phyloP scores from a whole-genome alignment of 495 filamentous ascomycete species.

The Glutinoglossum americanum region DNA sequence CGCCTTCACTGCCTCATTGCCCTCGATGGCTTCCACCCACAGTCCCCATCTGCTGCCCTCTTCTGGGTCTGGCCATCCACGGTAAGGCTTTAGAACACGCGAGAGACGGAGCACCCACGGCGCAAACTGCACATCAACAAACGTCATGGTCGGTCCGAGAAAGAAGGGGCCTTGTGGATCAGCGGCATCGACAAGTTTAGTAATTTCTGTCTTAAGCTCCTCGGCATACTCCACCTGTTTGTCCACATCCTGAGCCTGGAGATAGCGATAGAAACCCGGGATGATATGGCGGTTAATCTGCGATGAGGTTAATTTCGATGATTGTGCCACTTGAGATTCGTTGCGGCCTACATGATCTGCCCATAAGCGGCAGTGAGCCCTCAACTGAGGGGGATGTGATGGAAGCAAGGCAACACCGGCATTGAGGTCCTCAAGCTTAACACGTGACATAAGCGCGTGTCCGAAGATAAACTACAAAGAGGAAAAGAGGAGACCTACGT shows the following conservation, averaged over 20 bases:
- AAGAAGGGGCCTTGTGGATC: slow-evolving; percentile 60
- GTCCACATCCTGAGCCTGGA: slow-evolving; percentile 45
- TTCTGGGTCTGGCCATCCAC: slow-evolving; percentile 55
- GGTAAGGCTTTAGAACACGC: slow-evolving; percentile 56
- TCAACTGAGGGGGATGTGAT: slow-evolving; percentile 36
- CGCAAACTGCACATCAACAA: slow-evolving; percentile 74
- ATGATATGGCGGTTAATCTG: slow-evolving; percentile 71
- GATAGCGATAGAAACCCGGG: slow-evolving; percentile 57
- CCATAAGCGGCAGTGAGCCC: slow-evolving; percentile 71
- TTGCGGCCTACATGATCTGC: slow-evolving; percentile 48
- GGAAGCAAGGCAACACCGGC: slow-evolving; percentile 41
- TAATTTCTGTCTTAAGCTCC: slow-evolving; percentile 47
- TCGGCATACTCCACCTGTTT: slow-evolving; percentile 41
- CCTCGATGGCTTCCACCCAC: slow-evolving; percentile 71
- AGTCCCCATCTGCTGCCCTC: slow-evolving; percentile 45
- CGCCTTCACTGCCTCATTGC: slow-evolving; percentile 45
- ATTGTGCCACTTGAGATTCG: not conserved
- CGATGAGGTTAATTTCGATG: not conserved
- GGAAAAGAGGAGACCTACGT: slow-evolving; percentile 28
- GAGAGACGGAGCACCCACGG: slow-evolving; percentile 67
- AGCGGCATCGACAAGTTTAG: slow-evolving; percentile 49
- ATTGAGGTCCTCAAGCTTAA: slow-evolving; percentile 58
- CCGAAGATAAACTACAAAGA: not conserved
- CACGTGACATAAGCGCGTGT: not conserved
- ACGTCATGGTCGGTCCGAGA: slow-evolving; percentile 45